Percentiles rank a stretch among this genome's conserved stretches.
phyloP scores from a whole-genome alignment of 345 rosid species.

The Pelargonium nanum region DNA sequence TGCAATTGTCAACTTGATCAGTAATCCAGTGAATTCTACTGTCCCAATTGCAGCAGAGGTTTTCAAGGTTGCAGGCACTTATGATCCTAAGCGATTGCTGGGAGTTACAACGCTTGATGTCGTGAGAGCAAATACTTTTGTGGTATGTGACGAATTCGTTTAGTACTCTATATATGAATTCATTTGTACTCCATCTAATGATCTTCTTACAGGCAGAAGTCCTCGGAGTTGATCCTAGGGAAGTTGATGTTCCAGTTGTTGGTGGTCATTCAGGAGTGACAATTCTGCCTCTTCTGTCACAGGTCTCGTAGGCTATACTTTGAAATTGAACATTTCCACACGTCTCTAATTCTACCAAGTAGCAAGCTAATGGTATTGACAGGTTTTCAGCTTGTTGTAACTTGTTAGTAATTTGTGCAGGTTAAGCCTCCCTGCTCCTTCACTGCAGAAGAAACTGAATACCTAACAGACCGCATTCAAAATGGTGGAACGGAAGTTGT shows the following conservation, averaged over 20 bases:
- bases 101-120: constrained; percentile 88
- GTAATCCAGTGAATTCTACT: constrained; percentile 83
- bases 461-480: constrained; percentile 84
- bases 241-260: constrained; percentile 90
- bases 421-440: constrained; percentile 77
- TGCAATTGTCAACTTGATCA: constrained; percentile 69
- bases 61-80: constrained; percentile 75
- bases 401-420: constrained; percentile 22
- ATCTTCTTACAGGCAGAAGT: constrained; percentile 69
- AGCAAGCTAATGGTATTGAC: background rate
- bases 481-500: constrained; percentile 96
- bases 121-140: constrained; percentile 82
- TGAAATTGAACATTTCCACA: background rate
- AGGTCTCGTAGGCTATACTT: constrained; percentile 24
- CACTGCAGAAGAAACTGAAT: constrained; percentile 64
- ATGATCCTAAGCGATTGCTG: constrained; percentile 63
- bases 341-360: background rate
- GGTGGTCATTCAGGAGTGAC: constrained; percentile 98
- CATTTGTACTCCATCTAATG: background rate
- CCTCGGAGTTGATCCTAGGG: constrained; percentile 89
- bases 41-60: constrained; percentile 82
- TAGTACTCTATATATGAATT: too few relatives aligned
- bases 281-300: constrained; percentile 92
- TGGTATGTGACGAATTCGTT: constrained; percentile 25
- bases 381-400: background rate